Base-by-base conservation (phyloP, 495 filamentous ascomycete species). In the Penicillium manginii region DNA sequence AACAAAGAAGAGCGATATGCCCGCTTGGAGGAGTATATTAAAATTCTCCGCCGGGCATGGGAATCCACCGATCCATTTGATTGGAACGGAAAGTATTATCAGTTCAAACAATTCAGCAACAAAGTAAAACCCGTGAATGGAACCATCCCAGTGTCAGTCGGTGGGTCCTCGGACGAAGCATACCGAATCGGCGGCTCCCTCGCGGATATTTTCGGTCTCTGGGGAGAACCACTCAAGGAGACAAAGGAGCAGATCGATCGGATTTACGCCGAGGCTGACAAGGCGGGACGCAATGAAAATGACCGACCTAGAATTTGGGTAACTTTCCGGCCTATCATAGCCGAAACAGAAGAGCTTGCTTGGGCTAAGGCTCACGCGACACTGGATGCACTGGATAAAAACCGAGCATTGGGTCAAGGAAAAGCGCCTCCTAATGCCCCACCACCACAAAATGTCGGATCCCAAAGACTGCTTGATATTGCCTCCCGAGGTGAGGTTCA, bases 151-250 rank as follows among this genome's bases (percentile, higher is more conserved):
- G 74, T 84, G 2, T 83, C 80, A 0, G 80, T 84, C 7, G 81
- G 81, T 9, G 81, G 81, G 0, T 82, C 79, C 3, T 81, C 78
- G 0, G 78, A 78, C 32, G 81, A 78, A 15, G 81, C 81, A 1
- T 84, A 84, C 59, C 73, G 79, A 18, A 69, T 84, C 42, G 81
- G 81, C 19, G 81, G 81, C 31, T 70, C 73, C 0, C 72, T 82
- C 1, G 80, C 72, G 10, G 81, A 84, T 53, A 84, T 84, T 48
- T 84, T 84, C 65, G 81, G 81, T 1, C 73, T 84, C 7, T 84
- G 81, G 81, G 81, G 81, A 12, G 81, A 84, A 55, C 81, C 81
- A 2, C 64, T 84, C 1, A 83, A 83, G 66, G 80, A 84, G 52
- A 83, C 80, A 0, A 80, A 79, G 64, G 70, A 81, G 52, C 81